Base-by-base conservation (phyloP, 1,284 basidiomycete genomes). In the Cutaneotrichosporon cavernicola region DNA sequence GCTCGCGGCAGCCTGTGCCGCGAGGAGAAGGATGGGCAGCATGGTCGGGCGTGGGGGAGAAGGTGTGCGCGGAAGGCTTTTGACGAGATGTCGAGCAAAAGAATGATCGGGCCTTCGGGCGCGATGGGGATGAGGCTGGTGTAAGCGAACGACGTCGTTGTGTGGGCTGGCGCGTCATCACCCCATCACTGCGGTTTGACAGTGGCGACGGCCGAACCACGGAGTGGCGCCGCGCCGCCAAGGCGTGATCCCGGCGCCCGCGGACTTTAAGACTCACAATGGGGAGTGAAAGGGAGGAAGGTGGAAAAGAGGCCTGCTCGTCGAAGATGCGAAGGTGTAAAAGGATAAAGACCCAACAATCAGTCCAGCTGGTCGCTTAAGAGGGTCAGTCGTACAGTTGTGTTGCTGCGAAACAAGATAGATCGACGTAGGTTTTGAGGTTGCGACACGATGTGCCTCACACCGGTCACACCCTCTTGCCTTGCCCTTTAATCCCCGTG, bases 11-110 rank as follows among this genome's bases (percentile, higher is more conserved):
- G 64, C 21, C 31, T 68, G 65, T 8, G 31, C 47, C 22, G 32
- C 30, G 18, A 26, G n/a, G 47, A 72, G 47, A 49, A 72, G 58
- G 16, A 67, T 31, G 46, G 73, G 67, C 38, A 73, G 64, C 58
- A 43, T 62, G 56, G 43, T 7, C 43, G 22, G 40, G 46, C 8
- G 58, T 32, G 26, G 21, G 21, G 10, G 43, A 31, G 30, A 22
- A 7, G 5, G 26, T 26, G 56, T 38, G 40, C 56, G 46, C 34
- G 21, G 11, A 30, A 36, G 46, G 46, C 14, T 34, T 52, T 52
- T 49, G n/a, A 22, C n/a, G 5, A 22, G n/a, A 21, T 26, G 13
- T 21, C 47, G 47, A 49, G 47, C 46, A 49, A 26, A 26, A 22
- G 40, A 43, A 13, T 43, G 40, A 43, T 6, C 14, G 4, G 40